Conservation (phyloP, 768 basidiomycete species). For the Pleurotus ostreatus region DNA sequence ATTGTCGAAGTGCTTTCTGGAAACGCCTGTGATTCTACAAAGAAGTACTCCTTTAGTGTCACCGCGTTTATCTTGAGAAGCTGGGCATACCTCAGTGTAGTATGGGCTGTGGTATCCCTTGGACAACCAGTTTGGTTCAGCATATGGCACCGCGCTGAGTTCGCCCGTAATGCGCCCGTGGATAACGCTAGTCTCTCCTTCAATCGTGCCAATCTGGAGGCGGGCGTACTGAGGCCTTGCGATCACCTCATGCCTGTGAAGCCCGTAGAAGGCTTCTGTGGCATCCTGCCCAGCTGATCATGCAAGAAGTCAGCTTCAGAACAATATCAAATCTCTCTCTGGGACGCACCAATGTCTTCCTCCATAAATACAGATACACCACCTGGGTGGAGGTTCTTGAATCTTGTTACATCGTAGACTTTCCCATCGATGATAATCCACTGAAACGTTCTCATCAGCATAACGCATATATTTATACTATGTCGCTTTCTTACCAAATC, state of each 20-base stretch:
- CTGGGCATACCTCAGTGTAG: constrained; percentile 52
- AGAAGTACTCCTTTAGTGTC: background rate
- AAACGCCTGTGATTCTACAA: constrained; percentile 51
- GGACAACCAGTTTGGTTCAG: constrained; percentile 73
- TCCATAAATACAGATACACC: constrained; percentile 71
- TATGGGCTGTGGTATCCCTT: constrained; percentile 69
- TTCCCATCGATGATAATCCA: constrained; percentile 84
- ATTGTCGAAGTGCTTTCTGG: constrained; percentile 55
- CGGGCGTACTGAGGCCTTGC: constrained; percentile 61
- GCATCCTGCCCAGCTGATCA: constrained; percentile 66
- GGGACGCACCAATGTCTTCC: constrained; percentile 59
- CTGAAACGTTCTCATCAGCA: constrained; percentile 25
- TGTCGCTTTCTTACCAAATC: constrained; percentile 46
- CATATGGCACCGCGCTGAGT: constrained; percentile 70
- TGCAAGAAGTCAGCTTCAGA: background rate
- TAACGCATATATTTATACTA: constrained; percentile 1
- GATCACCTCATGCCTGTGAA: constrained; percentile 72
- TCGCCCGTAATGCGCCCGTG: constrained; percentile 43
- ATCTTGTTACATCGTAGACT: constrained; percentile 78
- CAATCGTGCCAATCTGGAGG: constrained; percentile 59
- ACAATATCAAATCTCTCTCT: background rate
- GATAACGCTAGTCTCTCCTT: constrained; percentile 53
- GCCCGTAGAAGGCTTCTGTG: constrained; percentile 74
- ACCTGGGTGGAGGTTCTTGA: constrained; percentile 80
- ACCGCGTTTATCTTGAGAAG: too few species aligned